These are phyloP conservation scores for Rhizopogon sp. DNA, from an alignment of 768 basidiomycete genomes.

Conservation along the genomic window DNA sequence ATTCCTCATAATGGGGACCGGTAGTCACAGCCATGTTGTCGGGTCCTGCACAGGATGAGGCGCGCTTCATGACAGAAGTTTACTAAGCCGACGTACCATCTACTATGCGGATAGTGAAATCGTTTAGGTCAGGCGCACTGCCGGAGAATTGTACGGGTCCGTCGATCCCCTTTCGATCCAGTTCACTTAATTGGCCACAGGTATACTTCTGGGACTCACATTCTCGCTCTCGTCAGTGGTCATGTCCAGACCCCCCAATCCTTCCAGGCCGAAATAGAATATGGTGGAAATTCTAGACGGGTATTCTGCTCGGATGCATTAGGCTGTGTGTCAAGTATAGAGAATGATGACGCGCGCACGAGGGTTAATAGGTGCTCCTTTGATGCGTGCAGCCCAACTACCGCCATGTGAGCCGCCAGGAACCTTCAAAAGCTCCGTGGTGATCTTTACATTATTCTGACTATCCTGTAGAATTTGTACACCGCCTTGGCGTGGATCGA, in stretches of 20 bases:
- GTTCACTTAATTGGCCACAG: slow-evolving; percentile 4
- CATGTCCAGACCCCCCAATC: slow-evolving; percentile 77
- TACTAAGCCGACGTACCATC: slow-evolving; percentile 48
- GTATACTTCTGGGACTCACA: slow-evolving; percentile 38
- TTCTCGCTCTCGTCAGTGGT: slow-evolving; percentile 72
- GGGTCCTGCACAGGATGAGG: slow-evolving; percentile 39
- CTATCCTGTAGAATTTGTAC: slow-evolving; percentile 80
- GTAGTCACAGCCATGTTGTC: slow-evolving; percentile 47
- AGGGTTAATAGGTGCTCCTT: slow-evolving; percentile 68
- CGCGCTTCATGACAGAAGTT: not conserved
- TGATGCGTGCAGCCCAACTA: slow-evolving; percentile 84
- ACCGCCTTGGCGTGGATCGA: slow-evolving; percentile 82
- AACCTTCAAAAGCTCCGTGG: slow-evolving; percentile 84
- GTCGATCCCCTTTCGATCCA: slow-evolving; percentile 55
- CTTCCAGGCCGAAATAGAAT: slow-evolving; percentile 87
- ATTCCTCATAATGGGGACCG: slow-evolving; percentile 55
- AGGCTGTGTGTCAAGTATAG: slow-evolving; percentile 17
- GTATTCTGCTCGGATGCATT: slow-evolving; percentile 18
- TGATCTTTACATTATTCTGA: slow-evolving; percentile 79
- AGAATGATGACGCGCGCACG: slow-evolving; percentile 31
- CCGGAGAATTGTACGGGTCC: slow-evolving; percentile 71
- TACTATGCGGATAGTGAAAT: slow-evolving; percentile 74
- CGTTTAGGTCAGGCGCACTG: slow-evolving; percentile 71
- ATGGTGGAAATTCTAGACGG: slow-evolving; percentile 70
- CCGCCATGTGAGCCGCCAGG: slow-evolving; percentile 78